Conservation (phyloP, 257 asterid species). For the Galeopsis tetrahit region DNA sequence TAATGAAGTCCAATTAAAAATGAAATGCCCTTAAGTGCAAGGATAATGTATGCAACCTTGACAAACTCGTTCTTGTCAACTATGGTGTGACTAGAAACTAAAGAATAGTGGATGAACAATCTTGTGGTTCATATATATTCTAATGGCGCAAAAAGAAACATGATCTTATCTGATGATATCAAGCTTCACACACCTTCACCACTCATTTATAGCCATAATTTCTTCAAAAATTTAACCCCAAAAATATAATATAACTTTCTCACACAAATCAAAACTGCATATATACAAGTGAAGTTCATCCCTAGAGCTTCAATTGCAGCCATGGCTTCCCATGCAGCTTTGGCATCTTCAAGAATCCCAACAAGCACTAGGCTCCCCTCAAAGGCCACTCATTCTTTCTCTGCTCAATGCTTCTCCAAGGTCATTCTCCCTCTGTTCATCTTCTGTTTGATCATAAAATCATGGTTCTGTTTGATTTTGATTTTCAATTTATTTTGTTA, state of each 20-base stretch:
- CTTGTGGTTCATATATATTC: slow-evolving; percentile 56
- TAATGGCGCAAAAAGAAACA: slow-evolving; percentile 40
- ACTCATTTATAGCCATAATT: slow-evolving; percentile 59
- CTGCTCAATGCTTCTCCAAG: slow-evolving; percentile 76
- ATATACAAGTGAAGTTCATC: slow-evolving; percentile 3
- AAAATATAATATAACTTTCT: not conserved
- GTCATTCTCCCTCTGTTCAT: slow-evolving; percentile 36
- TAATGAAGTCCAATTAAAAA: not conserved
- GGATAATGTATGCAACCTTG: not conserved
- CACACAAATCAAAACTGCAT: slow-evolving; percentile 32
- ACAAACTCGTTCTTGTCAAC: not conserved
- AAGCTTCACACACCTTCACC: slow-evolving; percentile 55
- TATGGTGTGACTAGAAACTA: slow-evolving; percentile 19
- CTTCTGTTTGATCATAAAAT: not conserved
- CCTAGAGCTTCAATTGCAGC: slow-evolving; percentile 51
- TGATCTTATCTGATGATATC: slow-evolving; percentile 68
- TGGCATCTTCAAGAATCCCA: slow-evolving; percentile 88
- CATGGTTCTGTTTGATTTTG: slow-evolving; percentile 5
- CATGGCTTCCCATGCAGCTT: slow-evolving; percentile 92
- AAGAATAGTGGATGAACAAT: slow-evolving; percentile 28
- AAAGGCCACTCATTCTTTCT: slow-evolving; percentile 50
- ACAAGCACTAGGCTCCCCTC: slow-evolving; percentile 61
- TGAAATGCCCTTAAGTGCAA: not conserved
- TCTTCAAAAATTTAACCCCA: slow-evolving; percentile 14
- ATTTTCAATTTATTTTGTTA: slow-evolving; percentile 18